Base-by-base conservation (phyloP, 2,329 filamentous ascomycete genomes). In the Sarocladium kiliense region DNA sequence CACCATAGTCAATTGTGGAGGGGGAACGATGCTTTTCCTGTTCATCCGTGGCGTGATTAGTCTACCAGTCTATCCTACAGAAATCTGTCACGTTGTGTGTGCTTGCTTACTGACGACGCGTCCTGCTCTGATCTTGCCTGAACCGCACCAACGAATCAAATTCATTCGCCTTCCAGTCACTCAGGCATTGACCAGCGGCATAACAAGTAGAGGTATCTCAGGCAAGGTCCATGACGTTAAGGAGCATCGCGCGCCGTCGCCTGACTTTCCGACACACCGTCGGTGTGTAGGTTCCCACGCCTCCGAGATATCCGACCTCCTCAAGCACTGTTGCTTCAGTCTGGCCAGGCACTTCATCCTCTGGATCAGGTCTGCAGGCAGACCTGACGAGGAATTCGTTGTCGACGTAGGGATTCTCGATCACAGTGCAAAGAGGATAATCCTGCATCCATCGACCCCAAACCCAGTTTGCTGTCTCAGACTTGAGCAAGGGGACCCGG, bases 361-460 rank as follows among this genome's bases (percentile, higher is more conserved):
- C 3, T 16, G n/a, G n/a, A n/a, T 14, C 18, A n/a, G 53, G 53
- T 4, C 37, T 21, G 14, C 12, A 26, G 2, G 41, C 53, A n/a
- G 53, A 54, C 7, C 53, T 44, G 21, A 45, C 37, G 25, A 44
- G 21, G 25, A 54, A 54, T 2, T 19, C 18, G 16, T 23, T 16
- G 6, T 16, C 18, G 26, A 21, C 27, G 16, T 36, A 34, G 3
- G 47, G 47, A 23, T 34, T 45, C 3, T 44, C 39, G 7, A n/a
- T n/a, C n/a, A 42, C 26, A 3, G 36, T 12, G 25, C 37, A 51
- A 3, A 59, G 14, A 21, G 63, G 63, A 37, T 63, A 66, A 53
- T 59, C 56, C 1, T 59, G 55, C 41, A 67, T 18, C 68, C 67
- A 71, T n/a, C 56, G 34, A 12, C 66, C 60, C 68, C 68, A 71